A percentile compares a stretch with the other conserved stretches of the same genome.
Conservation (phyloP, 441 rosid genomes). For the Populus tomentosa region DNA sequence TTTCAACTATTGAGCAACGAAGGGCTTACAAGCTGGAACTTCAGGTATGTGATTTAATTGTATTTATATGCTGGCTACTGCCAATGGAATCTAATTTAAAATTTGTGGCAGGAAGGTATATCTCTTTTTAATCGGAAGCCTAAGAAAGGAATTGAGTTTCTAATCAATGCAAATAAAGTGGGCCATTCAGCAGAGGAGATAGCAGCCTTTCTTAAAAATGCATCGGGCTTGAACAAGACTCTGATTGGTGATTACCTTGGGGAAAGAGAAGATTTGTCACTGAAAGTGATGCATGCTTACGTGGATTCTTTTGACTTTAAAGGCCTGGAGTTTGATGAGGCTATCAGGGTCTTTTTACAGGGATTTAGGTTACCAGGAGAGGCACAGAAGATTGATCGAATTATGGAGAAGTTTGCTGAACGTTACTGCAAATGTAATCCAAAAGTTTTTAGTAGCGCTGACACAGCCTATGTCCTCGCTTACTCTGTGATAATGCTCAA, state of each 20-base stretch:
- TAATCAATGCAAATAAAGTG: constrained; percentile 89
- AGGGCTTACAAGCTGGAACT: constrained; percentile 99
- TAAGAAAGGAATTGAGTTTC: constrained; percentile 94
- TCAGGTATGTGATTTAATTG: constrained; percentile 50
- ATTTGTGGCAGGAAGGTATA: constrained; percentile 98
- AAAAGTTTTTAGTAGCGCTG: constrained; percentile 92
- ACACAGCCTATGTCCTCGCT: constrained; percentile 97
- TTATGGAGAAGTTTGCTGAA: constrained; percentile 98
- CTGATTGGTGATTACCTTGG: constrained; percentile 97
- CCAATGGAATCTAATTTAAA: constrained; percentile 34
- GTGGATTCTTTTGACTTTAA: constrained; percentile 93
- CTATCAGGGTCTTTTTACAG: constrained; percentile 77
- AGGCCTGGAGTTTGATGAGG: constrained; percentile 94
- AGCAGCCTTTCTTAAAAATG: constrained; percentile 86
- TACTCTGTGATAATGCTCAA: constrained; percentile 97
- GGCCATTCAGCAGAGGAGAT: constrained; percentile 96
- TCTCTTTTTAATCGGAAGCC: constrained; percentile 98
- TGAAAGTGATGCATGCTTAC: constrained; percentile 98
- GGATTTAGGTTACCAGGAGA: constrained; percentile 99
- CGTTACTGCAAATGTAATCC: constrained; percentile 97
- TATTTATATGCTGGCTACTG: constrained; percentile 12
- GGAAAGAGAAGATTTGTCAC: constrained; percentile 88
- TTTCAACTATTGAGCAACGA: constrained; percentile 88
- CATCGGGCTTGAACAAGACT: constrained; percentile 81
- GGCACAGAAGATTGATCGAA: constrained; percentile 98